A percentile compares a stretch with the other conserved stretches of the same genome.
Conservation (phyloP, 306 rosid genomes). For the Dryas octopetala region DNA sequence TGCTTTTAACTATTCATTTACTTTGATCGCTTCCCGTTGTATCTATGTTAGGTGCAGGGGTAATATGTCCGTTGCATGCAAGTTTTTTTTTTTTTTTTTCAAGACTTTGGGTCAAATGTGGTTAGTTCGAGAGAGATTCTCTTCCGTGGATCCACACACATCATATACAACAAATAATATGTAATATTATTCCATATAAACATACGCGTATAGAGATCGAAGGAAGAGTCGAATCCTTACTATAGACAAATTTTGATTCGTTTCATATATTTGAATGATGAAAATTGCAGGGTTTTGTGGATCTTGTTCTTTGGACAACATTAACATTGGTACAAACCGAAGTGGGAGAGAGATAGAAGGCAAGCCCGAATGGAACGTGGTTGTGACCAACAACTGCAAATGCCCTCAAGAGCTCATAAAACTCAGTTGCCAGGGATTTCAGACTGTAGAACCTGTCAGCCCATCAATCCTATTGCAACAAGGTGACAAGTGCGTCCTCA, state of each 20-base stretch:
- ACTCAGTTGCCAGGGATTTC: slow-evolving; percentile 44
- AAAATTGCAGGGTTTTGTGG: slow-evolving; percentile 37
- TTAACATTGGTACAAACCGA: slow-evolving; percentile 43
- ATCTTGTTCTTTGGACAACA: slow-evolving; percentile 41
- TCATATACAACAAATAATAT: no score
- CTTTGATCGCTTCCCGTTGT: no score
- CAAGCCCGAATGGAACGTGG: slow-evolving; percentile 58
- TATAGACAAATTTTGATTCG: no score
- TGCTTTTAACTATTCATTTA: neutral
- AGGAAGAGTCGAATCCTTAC: no score
- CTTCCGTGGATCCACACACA: no score
- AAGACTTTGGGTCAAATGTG: no score
- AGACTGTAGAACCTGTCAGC: slow-evolving; percentile 27
- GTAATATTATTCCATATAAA: no score
- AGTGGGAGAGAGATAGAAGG: slow-evolving; percentile 44
- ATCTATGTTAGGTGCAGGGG: no score
- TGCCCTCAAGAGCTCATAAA: slow-evolving; percentile 38
- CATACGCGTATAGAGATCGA: no score
- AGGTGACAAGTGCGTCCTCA: slow-evolving; percentile 42
- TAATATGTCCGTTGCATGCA: no score
- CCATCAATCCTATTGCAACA: slow-evolving; percentile 28
- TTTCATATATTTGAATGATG: neutral
- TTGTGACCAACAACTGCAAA: slow-evolving; percentile 48
- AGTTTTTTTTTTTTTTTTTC: no score
- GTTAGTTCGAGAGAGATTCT: no score